A percentile compares a stretch with the other conserved stretches of the same genome.
Evolutionary conservation across 2,329 filamentous ascomycete species (phyloP).

Genomic region (Botrytis byssoidea): DNA sequence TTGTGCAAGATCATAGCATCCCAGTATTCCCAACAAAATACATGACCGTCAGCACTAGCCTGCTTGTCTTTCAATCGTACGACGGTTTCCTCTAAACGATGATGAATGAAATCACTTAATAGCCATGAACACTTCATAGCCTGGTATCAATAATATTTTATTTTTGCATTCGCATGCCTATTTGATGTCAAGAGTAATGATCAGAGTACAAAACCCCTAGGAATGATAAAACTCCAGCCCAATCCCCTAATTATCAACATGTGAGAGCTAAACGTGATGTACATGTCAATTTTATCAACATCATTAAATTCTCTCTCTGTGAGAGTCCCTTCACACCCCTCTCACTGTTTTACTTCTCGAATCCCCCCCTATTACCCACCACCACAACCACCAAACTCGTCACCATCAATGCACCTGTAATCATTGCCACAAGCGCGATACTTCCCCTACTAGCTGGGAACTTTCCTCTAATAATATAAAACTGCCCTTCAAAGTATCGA

Average conservation of each 20-base stretch:
- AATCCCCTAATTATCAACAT: background rate
- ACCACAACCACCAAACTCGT: slow-evolving; percentile 59
- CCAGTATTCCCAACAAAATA: background rate
- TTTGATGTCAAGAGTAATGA: background rate
- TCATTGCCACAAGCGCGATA: slow-evolving; percentile 64
- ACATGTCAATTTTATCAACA: background rate
- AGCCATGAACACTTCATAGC: background rate
- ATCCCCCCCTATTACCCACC: slow-evolving; percentile 39
- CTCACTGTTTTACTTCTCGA: background rate
- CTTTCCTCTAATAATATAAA: slow-evolving; percentile 77
- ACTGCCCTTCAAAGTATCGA: slow-evolving; percentile 73
- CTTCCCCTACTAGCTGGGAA: slow-evolving; percentile 77
- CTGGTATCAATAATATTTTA: background rate
- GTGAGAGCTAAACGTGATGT: background rate
- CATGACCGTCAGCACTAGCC: background rate
- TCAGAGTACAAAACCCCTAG: background rate
- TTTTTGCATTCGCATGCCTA: background rate
- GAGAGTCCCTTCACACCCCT: background rate
- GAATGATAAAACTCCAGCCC: background rate
- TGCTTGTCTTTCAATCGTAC: background rate
- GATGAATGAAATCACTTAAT: background rate
- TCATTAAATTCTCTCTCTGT: background rate
- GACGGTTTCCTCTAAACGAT: background rate
- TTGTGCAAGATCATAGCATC: background rate
- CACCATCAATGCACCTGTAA: slow-evolving; percentile 63